A percentile compares a stretch with the other conserved stretches of the same genome.
phyloP scores from a whole-genome alignment of 345 rosid species.

The Firmiana major region DNA sequence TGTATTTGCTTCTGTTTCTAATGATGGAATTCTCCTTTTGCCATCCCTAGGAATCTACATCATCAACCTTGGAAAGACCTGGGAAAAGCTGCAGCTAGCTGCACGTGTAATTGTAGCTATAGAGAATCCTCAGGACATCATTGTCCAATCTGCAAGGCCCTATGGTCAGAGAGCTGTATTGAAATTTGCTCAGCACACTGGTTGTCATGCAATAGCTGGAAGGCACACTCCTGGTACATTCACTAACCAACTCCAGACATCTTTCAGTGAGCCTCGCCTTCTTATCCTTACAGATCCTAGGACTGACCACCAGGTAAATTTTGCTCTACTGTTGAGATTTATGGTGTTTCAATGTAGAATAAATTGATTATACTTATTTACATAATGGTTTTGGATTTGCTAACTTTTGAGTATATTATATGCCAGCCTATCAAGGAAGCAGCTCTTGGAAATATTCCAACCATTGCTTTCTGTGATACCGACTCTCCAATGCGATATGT shows the following conservation, averaged over 20 bases:
- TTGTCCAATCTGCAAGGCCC: slow-evolving; percentile 96
- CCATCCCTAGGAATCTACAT: slow-evolving; percentile 63
- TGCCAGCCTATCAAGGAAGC: slow-evolving; percentile 96
- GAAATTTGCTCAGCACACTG: slow-evolving; percentile 93
- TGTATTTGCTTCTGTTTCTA: not conserved
- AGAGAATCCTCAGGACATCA: slow-evolving; percentile 87
- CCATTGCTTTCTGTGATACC: slow-evolving; percentile 94
- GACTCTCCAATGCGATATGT: slow-evolving; percentile 93
- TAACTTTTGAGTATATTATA: not conserved
- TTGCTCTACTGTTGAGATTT: not conserved
- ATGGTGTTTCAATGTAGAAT: not conserved
- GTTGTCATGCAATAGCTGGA: slow-evolving; percentile 95
- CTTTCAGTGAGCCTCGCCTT: slow-evolving; percentile 85
- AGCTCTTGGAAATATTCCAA: slow-evolving; percentile 92
- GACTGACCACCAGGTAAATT: slow-evolving; percentile 86
- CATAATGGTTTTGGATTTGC: not conserved
- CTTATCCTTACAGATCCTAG: slow-evolving; percentile 94
- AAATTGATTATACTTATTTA: not conserved
- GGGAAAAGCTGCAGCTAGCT: slow-evolving; percentile 89
- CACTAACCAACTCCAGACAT: slow-evolving; percentile 89
- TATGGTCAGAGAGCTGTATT: slow-evolving; percentile 96
- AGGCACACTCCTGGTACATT: slow-evolving; percentile 99
- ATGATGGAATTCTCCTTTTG: not conserved
- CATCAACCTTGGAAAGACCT: slow-evolving; percentile 84
- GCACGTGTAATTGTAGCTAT: slow-evolving; percentile 84